phyloP scores from a whole-genome alignment of 768 basidiomycete genomes.

The Lactarius sanguifluus region DNA sequence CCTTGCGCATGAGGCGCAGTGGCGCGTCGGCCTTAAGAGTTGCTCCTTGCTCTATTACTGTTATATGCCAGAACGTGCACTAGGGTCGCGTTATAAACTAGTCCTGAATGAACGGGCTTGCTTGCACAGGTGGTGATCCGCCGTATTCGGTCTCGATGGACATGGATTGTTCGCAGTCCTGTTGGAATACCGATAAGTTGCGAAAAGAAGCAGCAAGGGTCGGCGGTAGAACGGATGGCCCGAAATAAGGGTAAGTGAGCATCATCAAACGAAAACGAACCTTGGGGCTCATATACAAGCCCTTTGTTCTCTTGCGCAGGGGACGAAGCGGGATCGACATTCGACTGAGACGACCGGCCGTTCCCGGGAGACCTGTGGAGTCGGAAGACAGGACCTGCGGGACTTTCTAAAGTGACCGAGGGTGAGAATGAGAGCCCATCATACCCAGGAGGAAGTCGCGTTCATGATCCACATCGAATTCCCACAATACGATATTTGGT shows the following conservation, averaged over 20 bases:
- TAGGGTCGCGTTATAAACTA: conserved; percentile 1
- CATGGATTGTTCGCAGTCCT: neutral
- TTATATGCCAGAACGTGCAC: neutral
- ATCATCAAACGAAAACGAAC: neutral
- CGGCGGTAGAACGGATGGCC: neutral
- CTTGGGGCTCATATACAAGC: neutral
- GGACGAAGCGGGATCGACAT: neutral
- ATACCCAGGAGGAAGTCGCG: neutral
- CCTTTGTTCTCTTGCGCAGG: neutral
- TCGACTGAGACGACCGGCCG: neutral
- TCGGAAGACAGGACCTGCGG: neutral
- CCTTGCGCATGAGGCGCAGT: neutral
- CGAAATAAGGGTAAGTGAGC: neutral
- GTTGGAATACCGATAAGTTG: neutral
- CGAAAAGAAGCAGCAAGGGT: neutral
- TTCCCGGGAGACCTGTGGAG: neutral
- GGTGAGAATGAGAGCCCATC: neutral
- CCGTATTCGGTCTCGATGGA: neutral
- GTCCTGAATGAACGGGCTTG: neutral
- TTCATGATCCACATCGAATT: neutral
- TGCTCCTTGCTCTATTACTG: neutral
- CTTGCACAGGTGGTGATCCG: conserved; percentile 7
- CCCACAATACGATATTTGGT: neutral
- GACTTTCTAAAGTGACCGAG: neutral
- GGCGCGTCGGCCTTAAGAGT: neutral